These are phyloP conservation scores for Tuctoria greenei DNA, from an alignment of 176 grass and related monocot species.

Conservation along the genomic window DNA sequence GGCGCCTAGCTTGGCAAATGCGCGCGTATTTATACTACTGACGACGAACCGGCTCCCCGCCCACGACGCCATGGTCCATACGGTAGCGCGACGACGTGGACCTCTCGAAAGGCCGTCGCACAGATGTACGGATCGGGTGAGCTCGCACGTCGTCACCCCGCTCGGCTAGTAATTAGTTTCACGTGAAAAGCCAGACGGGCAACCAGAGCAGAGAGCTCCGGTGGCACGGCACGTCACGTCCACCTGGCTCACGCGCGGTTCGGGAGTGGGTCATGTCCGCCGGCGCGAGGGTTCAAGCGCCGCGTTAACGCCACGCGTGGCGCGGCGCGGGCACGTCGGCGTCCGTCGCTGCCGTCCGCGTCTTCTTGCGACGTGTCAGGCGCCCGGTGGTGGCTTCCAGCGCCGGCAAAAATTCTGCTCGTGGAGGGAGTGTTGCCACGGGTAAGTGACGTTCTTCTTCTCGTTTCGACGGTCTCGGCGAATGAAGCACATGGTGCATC, in stretches of 20 bases:
- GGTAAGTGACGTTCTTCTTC: no score
- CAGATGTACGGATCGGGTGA: constrained; percentile 15
- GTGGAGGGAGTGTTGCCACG: no score
- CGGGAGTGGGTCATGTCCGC: not conserved
- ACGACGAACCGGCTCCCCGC: not conserved
- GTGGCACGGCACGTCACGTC: not conserved
- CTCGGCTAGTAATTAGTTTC: not conserved
- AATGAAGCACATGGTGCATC: no score
- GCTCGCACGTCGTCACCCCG: not conserved
- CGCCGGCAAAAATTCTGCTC: no score
- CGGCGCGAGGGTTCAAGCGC: constrained; percentile 13
- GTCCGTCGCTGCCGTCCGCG: not conserved
- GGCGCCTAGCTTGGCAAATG: not conserved
- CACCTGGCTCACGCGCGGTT: not conserved
- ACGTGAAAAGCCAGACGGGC: not conserved
- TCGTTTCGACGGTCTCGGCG: no score
- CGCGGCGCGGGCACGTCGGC: constrained; percentile 2
- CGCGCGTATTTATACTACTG: constrained; percentile 1
- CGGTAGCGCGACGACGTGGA: not conserved
- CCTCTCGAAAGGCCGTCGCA: constrained; percentile 9
- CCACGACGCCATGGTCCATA: constrained; percentile 6
- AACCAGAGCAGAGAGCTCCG: not conserved
- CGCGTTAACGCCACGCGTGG: not conserved
- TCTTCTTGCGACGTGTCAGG: not conserved
- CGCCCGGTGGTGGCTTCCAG: no score